These are phyloP conservation scores for Hypoxylon lienhwacheense DNA, from an alignment of 495 filamentous ascomycete genomes.

Conservation along the genomic window DNA sequence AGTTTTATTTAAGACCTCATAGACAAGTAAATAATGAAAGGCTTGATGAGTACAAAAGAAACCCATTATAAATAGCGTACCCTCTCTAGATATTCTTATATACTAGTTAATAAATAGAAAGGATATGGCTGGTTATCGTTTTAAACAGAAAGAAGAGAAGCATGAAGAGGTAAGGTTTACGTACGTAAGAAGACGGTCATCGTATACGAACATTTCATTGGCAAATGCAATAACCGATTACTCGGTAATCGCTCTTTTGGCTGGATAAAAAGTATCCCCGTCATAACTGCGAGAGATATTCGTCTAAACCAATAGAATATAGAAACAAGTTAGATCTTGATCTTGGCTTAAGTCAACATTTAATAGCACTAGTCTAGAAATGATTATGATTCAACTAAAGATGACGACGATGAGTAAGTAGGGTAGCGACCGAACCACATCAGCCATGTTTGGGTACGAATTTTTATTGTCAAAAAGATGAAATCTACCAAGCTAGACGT, in stretches of 20 bases:
- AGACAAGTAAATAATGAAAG: neutral
- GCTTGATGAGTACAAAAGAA: too few species aligned
- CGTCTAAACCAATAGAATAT: constrained; percentile 9
- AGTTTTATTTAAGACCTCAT: neutral
- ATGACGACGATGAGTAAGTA: too few species aligned
- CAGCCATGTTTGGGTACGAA: neutral
- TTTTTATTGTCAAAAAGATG: neutral
- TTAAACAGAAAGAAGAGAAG: too few species aligned
- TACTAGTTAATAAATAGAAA: too few species aligned
- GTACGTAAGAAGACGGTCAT: constrained; percentile 34
- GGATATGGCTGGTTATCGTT: too few species aligned
- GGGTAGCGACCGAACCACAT: neutral
- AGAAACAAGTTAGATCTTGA: too few species aligned
- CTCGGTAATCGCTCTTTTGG: too few species aligned
- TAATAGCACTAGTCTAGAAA: neutral
- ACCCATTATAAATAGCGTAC: too few species aligned
- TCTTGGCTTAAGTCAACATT: too few species aligned
- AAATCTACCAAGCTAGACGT: neutral
- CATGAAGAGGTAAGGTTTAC: constrained; percentile 14
- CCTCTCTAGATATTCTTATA: too few species aligned
- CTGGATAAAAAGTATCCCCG: too few species aligned
- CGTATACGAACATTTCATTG: constrained; percentile 18
- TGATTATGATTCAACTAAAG: constrained; percentile 3
- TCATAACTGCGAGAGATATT: neutral
- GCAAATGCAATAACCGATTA: neutral